phyloP scores from a whole-genome alignment of 805 yeast genomes.

The Sugiyamaella floridensis region DNA sequence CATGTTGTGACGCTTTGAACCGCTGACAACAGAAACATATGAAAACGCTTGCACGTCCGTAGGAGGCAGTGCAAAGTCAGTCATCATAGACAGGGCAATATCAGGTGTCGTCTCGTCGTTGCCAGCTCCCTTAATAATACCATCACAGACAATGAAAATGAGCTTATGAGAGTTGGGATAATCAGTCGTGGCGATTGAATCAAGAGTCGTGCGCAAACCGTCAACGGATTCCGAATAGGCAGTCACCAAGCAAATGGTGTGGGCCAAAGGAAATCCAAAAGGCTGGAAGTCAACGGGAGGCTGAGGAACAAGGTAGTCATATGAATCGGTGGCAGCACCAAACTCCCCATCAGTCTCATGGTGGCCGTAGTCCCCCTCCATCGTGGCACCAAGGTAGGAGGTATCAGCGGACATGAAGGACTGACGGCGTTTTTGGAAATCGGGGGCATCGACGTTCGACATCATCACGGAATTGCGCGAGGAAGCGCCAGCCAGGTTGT shows the following conservation, averaged over 20 bases:
- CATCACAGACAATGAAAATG: slow-evolving; percentile 83
- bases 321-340: slow-evolving; percentile 1
- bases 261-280: slow-evolving; percentile 70
- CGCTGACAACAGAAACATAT: slow-evolving; percentile 93
- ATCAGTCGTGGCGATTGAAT: slow-evolving; percentile 90
- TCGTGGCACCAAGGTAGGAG: slow-evolving; percentile 23
- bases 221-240: slow-evolving; percentile 91
- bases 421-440: slow-evolving; percentile 8
- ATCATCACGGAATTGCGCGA: slow-evolving; percentile 21
- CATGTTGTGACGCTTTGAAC: slow-evolving; percentile 93
- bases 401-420: slow-evolving; percentile 20
- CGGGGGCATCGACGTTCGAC: slow-evolving; percentile 10
- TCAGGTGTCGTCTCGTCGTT: slow-evolving; percentile 86
- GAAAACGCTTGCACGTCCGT: slow-evolving; percentile 78
- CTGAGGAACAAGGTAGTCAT: slow-evolving; percentile 76
- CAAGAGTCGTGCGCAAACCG: slow-evolving; percentile 81
- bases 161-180: slow-evolving; percentile 93
- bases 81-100: slow-evolving; percentile 79
- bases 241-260: slow-evolving; percentile 71
- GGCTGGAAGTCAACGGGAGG: slow-evolving; percentile 90
- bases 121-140: slow-evolving; percentile 90
- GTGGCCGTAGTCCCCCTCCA: slow-evolving; percentile 5
- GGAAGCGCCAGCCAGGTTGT: slow-evolving; percentile 16
- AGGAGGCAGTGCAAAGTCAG: slow-evolving; percentile 59
- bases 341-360: slow-evolving; percentile 5